Percentiles rank a stretch among this genome's conserved stretches.
These are phyloP conservation scores for Gracilaria gracilis DNA, from an alignment of 23 red algal genomes.

Conservation along the genomic window DNA sequence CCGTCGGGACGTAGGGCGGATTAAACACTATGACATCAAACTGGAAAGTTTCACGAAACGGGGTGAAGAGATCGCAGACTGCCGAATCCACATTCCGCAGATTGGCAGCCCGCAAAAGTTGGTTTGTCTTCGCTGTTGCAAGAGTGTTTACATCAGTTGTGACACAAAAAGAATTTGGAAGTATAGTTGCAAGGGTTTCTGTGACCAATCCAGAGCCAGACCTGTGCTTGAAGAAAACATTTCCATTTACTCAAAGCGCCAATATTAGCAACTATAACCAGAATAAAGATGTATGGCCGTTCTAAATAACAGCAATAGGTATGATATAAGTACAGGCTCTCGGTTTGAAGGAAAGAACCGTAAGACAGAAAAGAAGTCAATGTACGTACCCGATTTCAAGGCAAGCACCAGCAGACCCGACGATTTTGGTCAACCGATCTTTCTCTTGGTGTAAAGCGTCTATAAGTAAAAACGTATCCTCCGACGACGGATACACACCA, in stretches of 20 bases:
- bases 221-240: constrained; percentile 3
- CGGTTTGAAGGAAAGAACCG: neutral
- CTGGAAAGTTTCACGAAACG: constrained; percentile 36
- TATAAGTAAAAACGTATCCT: constrained; percentile 83
- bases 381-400: constrained; percentile 72
- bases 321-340: neutral
- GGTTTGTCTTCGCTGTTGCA: constrained; percentile 23
- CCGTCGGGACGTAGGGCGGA: constrained; percentile 85
- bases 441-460: constrained; percentile 69
- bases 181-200: constrained; percentile 23
- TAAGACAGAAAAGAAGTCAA: neutral
- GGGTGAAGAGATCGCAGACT: constrained; percentile 59
- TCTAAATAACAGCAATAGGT: neutral
- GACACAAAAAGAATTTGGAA: constrained; percentile 10
- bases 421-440: neutral
- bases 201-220: constrained; percentile 56
- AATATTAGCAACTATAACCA: constrained; percentile 8
- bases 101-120: neutral
- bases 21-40: constrained; percentile 88
- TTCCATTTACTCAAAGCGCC: constrained; percentile 16
- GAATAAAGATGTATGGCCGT: neutral
- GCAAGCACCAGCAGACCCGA: constrained; percentile 2
- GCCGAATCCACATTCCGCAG: constrained; percentile 40
- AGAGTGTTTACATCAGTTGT: constrained; percentile 68
- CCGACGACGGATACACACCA: constrained; percentile 78